Evolutionary conservation across 2,329 filamentous ascomycete genomes (phyloP), one percentile per base, ranked within the genome.

Genomic region (Stagonosporopsis chrysanthemi): DNA sequence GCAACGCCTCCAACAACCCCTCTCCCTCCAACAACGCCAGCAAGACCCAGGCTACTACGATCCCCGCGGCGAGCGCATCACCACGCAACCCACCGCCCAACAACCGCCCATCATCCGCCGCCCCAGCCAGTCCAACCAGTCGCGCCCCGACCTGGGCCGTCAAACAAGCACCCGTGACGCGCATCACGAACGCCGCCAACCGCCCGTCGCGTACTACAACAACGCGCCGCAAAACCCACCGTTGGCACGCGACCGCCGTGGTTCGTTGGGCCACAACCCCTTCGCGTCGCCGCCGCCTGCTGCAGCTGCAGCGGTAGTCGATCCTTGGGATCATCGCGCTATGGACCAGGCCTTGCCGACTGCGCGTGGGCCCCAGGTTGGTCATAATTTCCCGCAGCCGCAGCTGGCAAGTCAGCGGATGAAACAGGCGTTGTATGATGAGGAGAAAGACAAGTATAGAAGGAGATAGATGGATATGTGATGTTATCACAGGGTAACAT

Each of bases 271-370:
- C 22, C 59, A 66, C 0, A 68, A 66, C 23, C 59, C 66, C 0
- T 68, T 68, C 42, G 38, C 31, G 4, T n/a, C 31, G 4, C 59
- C 40, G 23, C 17, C 26, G 11, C 11, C 40, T n/a, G 9, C 41
- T 15, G 9, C 41, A n/a, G 42, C 28, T 6, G 15, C 26, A 7
- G 17, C 41, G 6, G 22, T 41, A 3, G 7, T 24, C 7, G 69
- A 68, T 19, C 62, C 68, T 0, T 74, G 71, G 71, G 70, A 73
- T 17, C 35, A 56, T 4, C 70, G 68, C 28, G 59, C 50, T 28
- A 35, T 69, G 52, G 58, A 54, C 4, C 56, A 61, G 4, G 60
- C 64, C 6, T 58, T 72, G 12, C 70, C 71, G 2, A 19, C 31
- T 7, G 26, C 61, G 0, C 51, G 65, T 0, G 59, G 62, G 5